phyloP scores from a whole-genome alignment of 2,329 filamentous ascomycete species.

The Grosmannia huntii region DNA sequence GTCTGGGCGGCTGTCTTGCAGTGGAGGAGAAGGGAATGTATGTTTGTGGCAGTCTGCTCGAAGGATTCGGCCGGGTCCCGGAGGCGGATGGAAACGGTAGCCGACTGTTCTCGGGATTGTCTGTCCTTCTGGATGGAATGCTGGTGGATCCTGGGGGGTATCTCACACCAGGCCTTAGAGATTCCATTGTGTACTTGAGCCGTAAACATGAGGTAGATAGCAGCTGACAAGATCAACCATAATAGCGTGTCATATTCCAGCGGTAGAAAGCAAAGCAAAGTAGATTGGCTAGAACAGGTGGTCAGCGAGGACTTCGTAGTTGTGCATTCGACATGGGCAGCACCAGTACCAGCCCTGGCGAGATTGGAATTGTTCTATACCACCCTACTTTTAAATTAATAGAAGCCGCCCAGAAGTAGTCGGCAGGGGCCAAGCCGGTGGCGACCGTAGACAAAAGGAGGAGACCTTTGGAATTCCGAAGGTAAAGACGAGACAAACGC shows the following conservation, averaged over 20 bases:
- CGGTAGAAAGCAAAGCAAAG: not conserved
- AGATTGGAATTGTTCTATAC: not conserved
- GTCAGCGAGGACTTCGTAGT: not conserved
- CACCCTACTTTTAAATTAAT: not conserved
- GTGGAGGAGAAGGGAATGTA: not conserved
- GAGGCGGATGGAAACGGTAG: not conserved
- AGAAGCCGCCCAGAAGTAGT: not conserved
- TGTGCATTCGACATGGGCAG: not conserved
- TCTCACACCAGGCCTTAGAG: slow-evolving; percentile 2
- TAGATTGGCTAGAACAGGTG: not conserved
- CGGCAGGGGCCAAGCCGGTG: not conserved
- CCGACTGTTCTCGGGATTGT: not conserved
- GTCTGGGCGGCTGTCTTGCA: slow-evolving; percentile 2
- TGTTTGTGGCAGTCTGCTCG: slow-evolving; percentile 25
- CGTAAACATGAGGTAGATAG: not conserved
- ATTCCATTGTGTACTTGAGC: slow-evolving; percentile 6
- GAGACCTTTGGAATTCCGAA: not conserved
- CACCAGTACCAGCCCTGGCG: not conserved
- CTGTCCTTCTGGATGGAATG: not conserved
- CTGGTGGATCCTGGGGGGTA: slow-evolving; percentile 1
- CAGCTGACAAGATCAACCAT: not conserved
- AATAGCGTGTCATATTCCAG: not conserved
- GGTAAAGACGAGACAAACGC: not conserved
- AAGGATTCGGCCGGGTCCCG: slow-evolving; percentile 8
- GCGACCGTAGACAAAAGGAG: not conserved